Evolutionary conservation across 129 eudicot genomes (phyloP).

Genomic region (Apium graveolens): DNA sequence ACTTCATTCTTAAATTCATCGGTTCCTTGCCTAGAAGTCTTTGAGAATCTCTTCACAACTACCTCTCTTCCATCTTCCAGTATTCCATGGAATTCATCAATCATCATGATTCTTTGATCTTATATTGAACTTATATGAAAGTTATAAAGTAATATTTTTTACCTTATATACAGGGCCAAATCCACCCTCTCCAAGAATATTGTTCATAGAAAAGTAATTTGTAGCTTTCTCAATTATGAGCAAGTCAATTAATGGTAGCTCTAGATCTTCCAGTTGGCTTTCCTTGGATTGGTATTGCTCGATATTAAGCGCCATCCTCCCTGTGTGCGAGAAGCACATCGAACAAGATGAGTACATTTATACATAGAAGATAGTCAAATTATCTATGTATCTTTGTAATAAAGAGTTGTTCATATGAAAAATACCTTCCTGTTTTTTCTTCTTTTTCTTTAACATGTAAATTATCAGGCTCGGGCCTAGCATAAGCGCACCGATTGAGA

Average conservation of each 20-base stretch:
- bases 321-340: constrained; percentile 1
- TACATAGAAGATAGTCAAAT: background rate
- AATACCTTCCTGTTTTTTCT: background rate
- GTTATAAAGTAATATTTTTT: background rate
- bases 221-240: constrained; percentile 37
- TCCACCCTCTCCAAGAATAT: constrained; percentile 63
- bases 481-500: background rate
- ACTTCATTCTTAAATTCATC: too few species aligned
- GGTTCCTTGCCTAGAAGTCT: too few species aligned
- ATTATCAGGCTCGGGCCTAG: constrained; percentile 18
- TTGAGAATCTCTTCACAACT: too few species aligned
- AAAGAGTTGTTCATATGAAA: background rate
- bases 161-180: constrained; percentile 59
- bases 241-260: constrained; percentile 31
- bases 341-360: background rate
- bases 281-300: constrained; percentile 23
- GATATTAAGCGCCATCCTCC: constrained; percentile 18
- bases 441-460: constrained; percentile 22
- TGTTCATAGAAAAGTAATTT: constrained; percentile 27
- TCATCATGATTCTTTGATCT: background rate
- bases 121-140: background rate
- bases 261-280: constrained; percentile 38
- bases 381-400: background rate
- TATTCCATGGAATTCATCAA: too few species aligned
- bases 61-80: too few species aligned